phyloP scores from a whole-genome alignment of 306 rosid species.

The Cicer bijugum region DNA sequence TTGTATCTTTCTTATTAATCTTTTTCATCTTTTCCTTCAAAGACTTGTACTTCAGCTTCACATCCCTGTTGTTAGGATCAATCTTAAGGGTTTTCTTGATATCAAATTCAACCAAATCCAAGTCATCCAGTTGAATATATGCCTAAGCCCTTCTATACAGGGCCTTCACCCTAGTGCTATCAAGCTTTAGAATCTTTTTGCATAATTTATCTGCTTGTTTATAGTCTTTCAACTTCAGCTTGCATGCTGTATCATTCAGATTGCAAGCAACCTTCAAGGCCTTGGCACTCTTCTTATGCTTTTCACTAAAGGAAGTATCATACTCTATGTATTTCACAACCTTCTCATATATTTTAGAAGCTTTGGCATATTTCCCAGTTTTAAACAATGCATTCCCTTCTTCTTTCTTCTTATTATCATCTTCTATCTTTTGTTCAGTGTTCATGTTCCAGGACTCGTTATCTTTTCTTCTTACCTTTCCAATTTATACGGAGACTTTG shows the following conservation, averaged over 20 bases:
- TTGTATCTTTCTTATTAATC: constrained; percentile 67
- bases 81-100: constrained; percentile 91
- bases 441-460: constrained; percentile 92
- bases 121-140: constrained; percentile 66
- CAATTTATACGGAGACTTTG: constrained; percentile 66
- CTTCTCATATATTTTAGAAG: constrained; percentile 94
- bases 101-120: constrained; percentile 88
- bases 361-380: constrained; percentile 79
- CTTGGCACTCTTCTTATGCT: constrained; percentile 79
- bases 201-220: constrained; percentile 84
- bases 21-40: constrained; percentile 85
- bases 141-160: constrained; percentile 94
- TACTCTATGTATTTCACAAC: constrained; percentile 75
- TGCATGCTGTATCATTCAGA: constrained; percentile 86
- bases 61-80: constrained; percentile 92
- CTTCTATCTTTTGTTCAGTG: constrained; percentile 75
- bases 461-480: constrained; percentile 54
- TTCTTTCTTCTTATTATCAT: constrained; percentile 84
- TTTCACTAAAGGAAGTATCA: constrained; percentile 68
- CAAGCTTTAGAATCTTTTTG: constrained; percentile 81
- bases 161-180: constrained; percentile 81
- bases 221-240: constrained; percentile 77
- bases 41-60: constrained; percentile 74
- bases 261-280: constrained; percentile 83
- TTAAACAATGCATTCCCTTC: constrained; percentile 86